Evolutionary conservation across 2,329 filamentous ascomycete species (phyloP), one percentile per base, ranked within the genome.

Genomic region (Fusarium staphyleae): DNA sequence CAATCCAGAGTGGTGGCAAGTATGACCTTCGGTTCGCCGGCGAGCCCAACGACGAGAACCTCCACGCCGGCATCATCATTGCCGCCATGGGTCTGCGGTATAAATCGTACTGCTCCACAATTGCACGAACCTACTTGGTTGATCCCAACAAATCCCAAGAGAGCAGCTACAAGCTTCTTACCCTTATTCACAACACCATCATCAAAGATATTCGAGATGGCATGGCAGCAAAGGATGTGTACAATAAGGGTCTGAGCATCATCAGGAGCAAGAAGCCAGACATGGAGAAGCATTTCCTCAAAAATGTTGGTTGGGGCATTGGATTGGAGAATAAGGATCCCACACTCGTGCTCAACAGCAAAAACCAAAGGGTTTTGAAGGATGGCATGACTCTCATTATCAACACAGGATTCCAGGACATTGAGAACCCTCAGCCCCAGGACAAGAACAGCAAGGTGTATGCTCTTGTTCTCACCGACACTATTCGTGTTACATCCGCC

Each of bases 121-220:
- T 99, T 64, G 92, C 90, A 11, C 87, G 95, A 62, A 98, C 96
- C 7, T 99, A 96, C 73, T 82, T 99, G 56, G 93, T 99, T 39
- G 96, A 98, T 66, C 96, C 96, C 13, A 97, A 95, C 77, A 98
- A 97, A 75, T 86, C 90, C 1, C 95, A 99, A 71, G 95, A 98
- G 75, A 88, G 84, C 71, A 95, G 93, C 70, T 99, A 99, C 80
- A 96, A 93, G 68, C 84, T 97, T 13, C 82, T 99, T 4, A 80
- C 91, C 47, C 85, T 86, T 44, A 86, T 98, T 11, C 93, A 98
- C 74, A 92, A 92, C 63, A 77, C 90, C n/a, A 89, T 96, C 24
- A 83, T 99, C 69, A 96, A 95, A 72, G 91, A 95, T 67, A 86
- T 97, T 57, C 87, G 90, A 53, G 93, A 98, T 68, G 95, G 95